Percentiles rank a stretch among this genome's conserved stretches.
Conservation (phyloP, 2,329 filamentous ascomycete species). For the Aureobasidium sp. region DNA sequence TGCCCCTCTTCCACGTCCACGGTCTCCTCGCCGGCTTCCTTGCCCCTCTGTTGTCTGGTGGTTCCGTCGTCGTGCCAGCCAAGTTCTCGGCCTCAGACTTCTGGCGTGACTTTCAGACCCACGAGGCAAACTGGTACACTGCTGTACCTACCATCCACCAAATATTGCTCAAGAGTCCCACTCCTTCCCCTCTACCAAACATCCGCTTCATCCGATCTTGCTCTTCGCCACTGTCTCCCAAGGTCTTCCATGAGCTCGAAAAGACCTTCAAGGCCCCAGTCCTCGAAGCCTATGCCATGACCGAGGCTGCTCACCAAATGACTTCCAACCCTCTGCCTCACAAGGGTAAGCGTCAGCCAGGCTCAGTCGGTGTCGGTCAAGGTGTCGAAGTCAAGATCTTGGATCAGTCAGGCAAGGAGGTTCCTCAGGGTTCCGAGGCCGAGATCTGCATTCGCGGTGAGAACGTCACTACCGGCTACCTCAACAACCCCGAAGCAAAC, state of each 20-base stretch:
- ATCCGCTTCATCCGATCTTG: constrained; percentile 86
- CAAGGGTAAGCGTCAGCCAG: constrained; percentile 64
- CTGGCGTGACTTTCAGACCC: constrained; percentile 65
- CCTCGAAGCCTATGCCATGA: constrained; percentile 87
- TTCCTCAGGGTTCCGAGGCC: constrained; percentile 60
- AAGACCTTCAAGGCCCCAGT: constrained; percentile 68
- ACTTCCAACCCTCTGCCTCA: constrained; percentile 57
- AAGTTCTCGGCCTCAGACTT: constrained; percentile 78
- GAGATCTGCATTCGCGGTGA: constrained; percentile 77
- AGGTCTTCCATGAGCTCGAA: constrained; percentile 71
- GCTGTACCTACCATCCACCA: constrained; percentile 91
- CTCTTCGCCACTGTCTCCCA: constrained; percentile 74
- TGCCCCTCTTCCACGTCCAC: constrained; percentile 87
- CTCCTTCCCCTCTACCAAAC: constrained; percentile 56
- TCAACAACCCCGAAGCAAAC: constrained; percentile 75
- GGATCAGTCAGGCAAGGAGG: constrained; percentile 57
- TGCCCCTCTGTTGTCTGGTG: constrained; percentile 64
- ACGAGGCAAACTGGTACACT: constrained; percentile 84
- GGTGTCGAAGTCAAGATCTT: constrained; percentile 76
- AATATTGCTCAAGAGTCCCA: constrained; percentile 67
- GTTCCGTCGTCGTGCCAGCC: constrained; percentile 67
- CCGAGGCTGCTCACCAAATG: constrained; percentile 80
- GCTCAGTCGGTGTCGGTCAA: constrained; percentile 73
- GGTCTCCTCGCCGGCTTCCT: constrained; percentile 78
- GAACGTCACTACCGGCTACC: constrained; percentile 76